Percentiles rank a stretch among this genome's conserved stretches.
These are phyloP conservation scores for Pigoraptor vietnamica DNA, from an alignment of 78 protist genomes.

Conservation along the genomic window DNA sequence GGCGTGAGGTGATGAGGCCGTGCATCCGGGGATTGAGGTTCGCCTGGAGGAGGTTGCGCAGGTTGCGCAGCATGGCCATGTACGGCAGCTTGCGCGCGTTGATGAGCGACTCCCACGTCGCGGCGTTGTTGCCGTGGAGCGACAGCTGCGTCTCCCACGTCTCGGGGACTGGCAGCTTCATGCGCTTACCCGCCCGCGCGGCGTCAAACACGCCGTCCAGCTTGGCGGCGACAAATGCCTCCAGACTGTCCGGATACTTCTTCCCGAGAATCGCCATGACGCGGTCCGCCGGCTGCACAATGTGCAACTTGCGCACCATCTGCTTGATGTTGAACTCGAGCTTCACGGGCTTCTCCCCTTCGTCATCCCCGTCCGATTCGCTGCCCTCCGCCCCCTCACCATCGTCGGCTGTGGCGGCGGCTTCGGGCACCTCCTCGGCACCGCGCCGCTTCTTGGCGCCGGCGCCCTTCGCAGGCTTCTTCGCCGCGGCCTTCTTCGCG, in stretches of 20 bases:
- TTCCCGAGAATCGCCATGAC: slow-evolving; percentile 75
- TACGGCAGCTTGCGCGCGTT: slow-evolving; percentile 65
- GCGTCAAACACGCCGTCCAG: slow-evolving; percentile 64
- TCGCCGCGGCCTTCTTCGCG: slow-evolving; percentile 21
- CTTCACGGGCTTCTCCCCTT: background rate
- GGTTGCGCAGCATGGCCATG: slow-evolving; percentile 86
- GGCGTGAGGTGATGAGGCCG: slow-evolving; percentile 10
- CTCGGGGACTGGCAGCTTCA: slow-evolving; percentile 70
- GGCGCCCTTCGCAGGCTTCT: background rate
- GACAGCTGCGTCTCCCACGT: slow-evolving; percentile 78
- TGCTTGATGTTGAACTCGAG: slow-evolving; percentile 50
- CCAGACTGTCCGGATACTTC: slow-evolving; percentile 60
- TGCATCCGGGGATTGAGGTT: slow-evolving; percentile 16
- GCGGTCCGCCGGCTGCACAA: slow-evolving; percentile 45
- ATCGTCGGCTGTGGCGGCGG: background rate
- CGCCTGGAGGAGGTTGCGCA: slow-evolving; percentile 65
- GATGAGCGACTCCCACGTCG: slow-evolving; percentile 70
- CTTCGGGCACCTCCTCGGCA: background rate
- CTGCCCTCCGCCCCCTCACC: background rate
- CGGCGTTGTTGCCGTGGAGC: slow-evolving; percentile 58
- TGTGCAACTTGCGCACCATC: slow-evolving; percentile 71
- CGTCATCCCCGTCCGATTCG: background rate
- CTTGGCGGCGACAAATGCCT: slow-evolving; percentile 33
- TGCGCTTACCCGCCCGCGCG: slow-evolving; percentile 55
- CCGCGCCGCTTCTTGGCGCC: background rate